These are phyloP conservation scores for Rhodosporidiobolus odoratus DNA, from an alignment of 768 basidiomycete species.

Conservation along the genomic window DNA sequence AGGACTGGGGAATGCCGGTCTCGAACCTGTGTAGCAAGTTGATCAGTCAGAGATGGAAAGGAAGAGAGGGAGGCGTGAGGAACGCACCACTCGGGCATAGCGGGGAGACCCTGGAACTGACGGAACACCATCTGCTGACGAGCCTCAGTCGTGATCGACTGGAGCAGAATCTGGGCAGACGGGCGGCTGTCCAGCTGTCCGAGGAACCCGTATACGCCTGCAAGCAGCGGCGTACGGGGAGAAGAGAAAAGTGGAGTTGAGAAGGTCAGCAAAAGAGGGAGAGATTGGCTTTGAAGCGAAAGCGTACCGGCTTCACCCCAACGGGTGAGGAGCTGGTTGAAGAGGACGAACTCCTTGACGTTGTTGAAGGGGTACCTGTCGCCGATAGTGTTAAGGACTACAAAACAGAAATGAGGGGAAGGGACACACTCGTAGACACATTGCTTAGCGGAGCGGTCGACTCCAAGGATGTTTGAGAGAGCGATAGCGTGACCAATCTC, in stretches of 20 bases:
- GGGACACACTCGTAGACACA: slow-evolving; percentile 55
- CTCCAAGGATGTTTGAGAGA: slow-evolving; percentile 49
- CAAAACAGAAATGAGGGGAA: background rate
- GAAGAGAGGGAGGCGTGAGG: background rate
- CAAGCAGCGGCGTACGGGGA: slow-evolving; percentile 46
- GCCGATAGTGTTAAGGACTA: background rate
- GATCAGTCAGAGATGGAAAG: background rate
- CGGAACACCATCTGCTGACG: slow-evolving; percentile 64
- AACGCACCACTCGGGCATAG: slow-evolving; percentile 15
- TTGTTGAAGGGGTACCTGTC: slow-evolving; percentile 52
- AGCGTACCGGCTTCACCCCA: slow-evolving; percentile 52
- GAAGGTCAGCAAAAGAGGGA: background rate
- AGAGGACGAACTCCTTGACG: slow-evolving; percentile 59
- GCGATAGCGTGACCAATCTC: slow-evolving; percentile 61
- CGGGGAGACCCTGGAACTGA: slow-evolving; percentile 51
- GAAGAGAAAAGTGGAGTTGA: background rate
- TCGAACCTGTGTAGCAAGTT: slow-evolving; percentile 46
- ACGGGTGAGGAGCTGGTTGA: slow-evolving; percentile 55
- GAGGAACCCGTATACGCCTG: slow-evolving; percentile 62
- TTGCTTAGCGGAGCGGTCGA: slow-evolving; percentile 51
- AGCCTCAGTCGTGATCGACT: slow-evolving; percentile 60
- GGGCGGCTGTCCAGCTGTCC: slow-evolving; percentile 59
- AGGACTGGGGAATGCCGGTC: slow-evolving; percentile 58
- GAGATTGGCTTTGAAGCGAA: too few relatives aligned
- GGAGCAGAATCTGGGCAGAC: slow-evolving; percentile 54